A percentile compares a stretch with the other conserved stretches of the same genome.
These are phyloP conservation scores for Antitrichia curtipendula DNA, from an alignment of 225 moss, liverwort and hornwort genomes.

Conservation along the genomic window DNA sequence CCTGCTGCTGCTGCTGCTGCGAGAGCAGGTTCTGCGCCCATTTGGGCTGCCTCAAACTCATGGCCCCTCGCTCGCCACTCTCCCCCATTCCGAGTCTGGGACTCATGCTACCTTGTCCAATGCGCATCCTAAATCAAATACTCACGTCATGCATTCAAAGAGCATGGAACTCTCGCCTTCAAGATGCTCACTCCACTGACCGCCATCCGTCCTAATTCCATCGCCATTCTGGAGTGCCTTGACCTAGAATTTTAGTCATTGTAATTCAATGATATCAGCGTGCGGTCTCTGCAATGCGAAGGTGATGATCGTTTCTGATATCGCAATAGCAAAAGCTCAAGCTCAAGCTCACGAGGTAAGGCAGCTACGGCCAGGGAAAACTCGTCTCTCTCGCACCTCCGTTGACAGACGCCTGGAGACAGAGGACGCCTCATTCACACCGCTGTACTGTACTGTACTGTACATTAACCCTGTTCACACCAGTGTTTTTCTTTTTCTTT, in stretches of 20 bases:
- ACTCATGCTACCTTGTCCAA: not conserved
- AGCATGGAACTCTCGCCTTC: not conserved
- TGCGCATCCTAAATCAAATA: not conserved
- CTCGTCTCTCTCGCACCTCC: not conserved
- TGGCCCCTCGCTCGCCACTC: not conserved
- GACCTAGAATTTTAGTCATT: not conserved
- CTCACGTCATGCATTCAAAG: not conserved
- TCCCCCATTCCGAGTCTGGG: not conserved
- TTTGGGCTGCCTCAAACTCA: constrained; percentile 40
- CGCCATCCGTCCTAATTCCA: not conserved
- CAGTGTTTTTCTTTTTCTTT: too few relatives aligned
- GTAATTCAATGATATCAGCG: not conserved
- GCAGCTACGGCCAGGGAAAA: not conserved
- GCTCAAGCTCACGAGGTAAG: not conserved
- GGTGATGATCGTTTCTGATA: not conserved
- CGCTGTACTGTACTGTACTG: too few relatives aligned
- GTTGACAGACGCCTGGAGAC: not conserved
- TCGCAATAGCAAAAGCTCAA: not conserved
- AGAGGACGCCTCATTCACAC: not conserved
- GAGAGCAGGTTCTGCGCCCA: constrained; percentile 33
- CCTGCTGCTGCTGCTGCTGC: constrained; percentile 10
- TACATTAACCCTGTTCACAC: not conserved
- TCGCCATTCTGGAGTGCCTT: not conserved
- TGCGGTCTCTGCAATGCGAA: not conserved
- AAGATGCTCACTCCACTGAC: not conserved